A percentile compares a stretch with the other conserved stretches of the same genome.
Evolutionary conservation across 2,329 filamentous ascomycete species (phyloP).

Genomic region (Ascochyta koolunga): DNA sequence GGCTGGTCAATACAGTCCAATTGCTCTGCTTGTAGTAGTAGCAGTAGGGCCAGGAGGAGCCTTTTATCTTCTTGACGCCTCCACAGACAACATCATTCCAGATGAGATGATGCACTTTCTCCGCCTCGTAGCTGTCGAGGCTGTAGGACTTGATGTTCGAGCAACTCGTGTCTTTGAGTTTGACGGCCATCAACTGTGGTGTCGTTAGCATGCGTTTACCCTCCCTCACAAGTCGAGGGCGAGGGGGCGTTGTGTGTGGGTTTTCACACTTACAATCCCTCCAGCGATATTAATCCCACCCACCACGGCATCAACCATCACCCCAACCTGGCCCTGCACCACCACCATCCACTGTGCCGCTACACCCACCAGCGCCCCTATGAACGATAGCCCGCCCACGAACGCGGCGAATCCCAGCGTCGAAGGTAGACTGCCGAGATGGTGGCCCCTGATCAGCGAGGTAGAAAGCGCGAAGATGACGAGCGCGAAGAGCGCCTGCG

Average conservation of each 20-base stretch:
- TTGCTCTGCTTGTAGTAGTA: background rate
- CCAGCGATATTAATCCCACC: conserved; percentile 22
- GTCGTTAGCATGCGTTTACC: background rate
- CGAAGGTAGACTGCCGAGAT: conserved; percentile 13
- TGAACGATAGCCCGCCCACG: conserved; percentile 23
- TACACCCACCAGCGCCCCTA: conserved; percentile 26
- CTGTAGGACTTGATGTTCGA: background rate
- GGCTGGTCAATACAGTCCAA: conserved; percentile 7
- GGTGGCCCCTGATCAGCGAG: conserved; percentile 25
- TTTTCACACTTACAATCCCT: conserved; percentile 26
- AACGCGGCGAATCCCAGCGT: conserved; percentile 24
- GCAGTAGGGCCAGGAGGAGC: background rate
- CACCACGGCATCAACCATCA: conserved; percentile 21
- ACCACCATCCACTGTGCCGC: conserved; percentile 19
- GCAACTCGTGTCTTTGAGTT: conserved; percentile 24
- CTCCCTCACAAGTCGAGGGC: no score
- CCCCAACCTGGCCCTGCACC: conserved; percentile 21
- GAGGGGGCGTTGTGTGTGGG: no score
- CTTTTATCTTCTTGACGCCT: conserved; percentile 7
- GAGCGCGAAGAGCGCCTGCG: conserved; percentile 29
- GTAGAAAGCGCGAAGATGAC: conserved; percentile 30
- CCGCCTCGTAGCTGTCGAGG: no score
- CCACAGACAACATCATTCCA: conserved; percentile 27
- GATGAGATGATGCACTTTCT: background rate
- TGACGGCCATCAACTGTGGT: conserved; percentile 26